Evolutionary conservation across 2,329 filamentous ascomycete species (phyloP), one percentile per base, ranked within the genome.

Genomic region (Colletotrichum tofieldiae): DNA sequence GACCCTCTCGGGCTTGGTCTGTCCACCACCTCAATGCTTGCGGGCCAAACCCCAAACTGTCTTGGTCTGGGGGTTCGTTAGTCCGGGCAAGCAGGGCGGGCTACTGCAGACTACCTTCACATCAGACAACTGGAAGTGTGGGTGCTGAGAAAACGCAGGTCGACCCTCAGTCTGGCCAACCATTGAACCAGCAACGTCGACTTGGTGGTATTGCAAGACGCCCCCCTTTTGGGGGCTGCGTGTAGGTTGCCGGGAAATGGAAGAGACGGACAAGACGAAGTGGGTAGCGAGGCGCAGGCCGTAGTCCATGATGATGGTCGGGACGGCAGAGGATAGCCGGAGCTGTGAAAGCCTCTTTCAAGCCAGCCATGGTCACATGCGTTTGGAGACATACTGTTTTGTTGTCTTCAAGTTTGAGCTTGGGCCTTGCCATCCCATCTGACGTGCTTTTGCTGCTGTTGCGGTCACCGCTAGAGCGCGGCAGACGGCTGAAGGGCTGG

Each of bases 91-190:
- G 41, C 64, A 62, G 58, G 56, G 58, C 65, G 51, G 26, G 39
- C 58, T 63, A 41, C 68, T 60, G 47, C 63, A 67, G n/a, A 41
- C 41, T 23, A 62, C 43, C 9, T 20, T 47, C n/a, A 37, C 52
- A 51, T 59, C 14, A 66, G 67, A 47, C 56, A 61, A 62, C 29
- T 39, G 23, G 35, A 39, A 26, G 32, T 29, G 29, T 67, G 56
- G 64, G 39, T 63, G 68, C 52, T 37, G 58, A 68, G 68, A 58
- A 63, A 68, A 71, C 69, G 58, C 51, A 52, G 47, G n/a, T 41
- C 37, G 39, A 23, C 55, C 29, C 23, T 41, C 23, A 8, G 54
- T 55, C 37, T 39, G 51, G 18, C 26, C 52, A 47, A 37, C 14
- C 23, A 52, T 35, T 52, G 62, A 49, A 26, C 43, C 62, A 41